Conservation (phyloP, 306 rosid genomes). For the Dryas octopetala region DNA sequence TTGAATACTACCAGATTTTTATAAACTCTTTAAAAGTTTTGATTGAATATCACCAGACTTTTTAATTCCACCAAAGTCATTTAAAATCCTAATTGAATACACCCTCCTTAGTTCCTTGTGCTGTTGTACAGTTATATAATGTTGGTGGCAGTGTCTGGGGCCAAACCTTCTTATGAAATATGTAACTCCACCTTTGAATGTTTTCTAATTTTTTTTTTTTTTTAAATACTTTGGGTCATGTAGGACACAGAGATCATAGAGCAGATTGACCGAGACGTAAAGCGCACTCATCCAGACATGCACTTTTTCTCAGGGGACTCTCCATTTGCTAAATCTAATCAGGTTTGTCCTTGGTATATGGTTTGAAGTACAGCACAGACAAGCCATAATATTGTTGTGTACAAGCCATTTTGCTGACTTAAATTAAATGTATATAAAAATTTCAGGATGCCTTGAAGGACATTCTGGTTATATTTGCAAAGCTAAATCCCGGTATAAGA, state of each 20-base stretch:
- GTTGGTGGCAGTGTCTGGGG: neutral
- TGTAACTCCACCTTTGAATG: constrained; percentile 3
- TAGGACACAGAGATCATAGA: constrained; percentile 96
- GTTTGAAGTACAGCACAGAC: constrained; percentile 11
- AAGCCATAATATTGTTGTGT: constrained; percentile 2
- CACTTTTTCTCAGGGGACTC: constrained; percentile 93
- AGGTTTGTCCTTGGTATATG: constrained; percentile 45
- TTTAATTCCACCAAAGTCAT: too few relatives aligned
- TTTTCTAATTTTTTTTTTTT: too few relatives aligned
- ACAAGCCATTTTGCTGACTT: constrained; percentile 24
- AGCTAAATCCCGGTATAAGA: constrained; percentile 95
- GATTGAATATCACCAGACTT: too few relatives aligned
- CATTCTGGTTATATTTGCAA: constrained; percentile 83
- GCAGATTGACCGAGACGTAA: constrained; percentile 97
- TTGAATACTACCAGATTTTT: too few relatives aligned
- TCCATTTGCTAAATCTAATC: constrained; percentile 80
- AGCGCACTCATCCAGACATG: constrained; percentile 98
- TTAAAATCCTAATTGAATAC: too few relatives aligned
- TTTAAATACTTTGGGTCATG: constrained; percentile 28
- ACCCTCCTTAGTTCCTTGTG: neutral
- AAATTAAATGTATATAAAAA: constrained; percentile 7
- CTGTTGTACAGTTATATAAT: neutral
- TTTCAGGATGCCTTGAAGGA: constrained; percentile 86
- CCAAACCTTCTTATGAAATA: constrained; percentile 12
- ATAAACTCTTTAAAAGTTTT: too few relatives aligned